Evolutionary conservation across 352 stramenopile genomes (phyloP).

Genomic region (Aphanomyces euteiches): DNA sequence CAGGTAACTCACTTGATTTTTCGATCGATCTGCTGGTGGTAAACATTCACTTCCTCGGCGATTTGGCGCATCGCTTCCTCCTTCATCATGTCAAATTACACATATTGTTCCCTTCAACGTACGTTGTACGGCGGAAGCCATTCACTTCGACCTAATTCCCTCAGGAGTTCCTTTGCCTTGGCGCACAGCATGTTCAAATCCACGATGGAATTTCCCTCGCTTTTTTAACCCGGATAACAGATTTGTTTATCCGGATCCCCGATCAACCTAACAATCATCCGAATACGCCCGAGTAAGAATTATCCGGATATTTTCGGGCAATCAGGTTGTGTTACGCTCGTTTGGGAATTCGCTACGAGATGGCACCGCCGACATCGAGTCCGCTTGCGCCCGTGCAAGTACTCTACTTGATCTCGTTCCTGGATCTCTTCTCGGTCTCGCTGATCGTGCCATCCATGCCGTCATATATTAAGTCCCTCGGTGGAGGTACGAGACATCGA

Average conservation of each 20-base stretch:
- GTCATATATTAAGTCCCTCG: conserved; percentile 74
- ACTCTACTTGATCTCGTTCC: conserved; percentile 74
- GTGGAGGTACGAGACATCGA: conserved; percentile 40
- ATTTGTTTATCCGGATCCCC: background rate
- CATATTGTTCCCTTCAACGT: conserved; percentile 27
- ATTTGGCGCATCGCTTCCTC: conserved; percentile 80
- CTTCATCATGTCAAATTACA: conserved; percentile 33
- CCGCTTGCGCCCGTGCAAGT: conserved; percentile 34
- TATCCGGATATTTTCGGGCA: background rate
- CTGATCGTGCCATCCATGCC: conserved; percentile 81
- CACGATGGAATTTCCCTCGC: background rate
- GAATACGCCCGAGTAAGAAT: too few species aligned
- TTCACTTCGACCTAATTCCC: conserved; percentile 87
- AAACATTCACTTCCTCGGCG: conserved; percentile 60
- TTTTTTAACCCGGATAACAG: conserved; percentile 16
- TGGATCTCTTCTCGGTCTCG: conserved; percentile 77
- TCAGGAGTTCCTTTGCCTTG: conserved; percentile 81
- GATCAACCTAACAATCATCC: background rate
- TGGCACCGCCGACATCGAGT: background rate
- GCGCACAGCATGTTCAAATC: conserved; percentile 59
- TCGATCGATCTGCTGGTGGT: conserved; percentile 68
- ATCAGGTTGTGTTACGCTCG: background rate
- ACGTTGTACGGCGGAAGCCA: conserved; percentile 91
- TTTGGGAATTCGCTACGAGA: background rate
- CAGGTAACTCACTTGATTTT: conserved; percentile 52